Percentiles rank a stretch among this genome's conserved stretches.
Evolutionary conservation across 129 eudicot species (phyloP).

Genomic region (Artemisia argyi): DNA sequence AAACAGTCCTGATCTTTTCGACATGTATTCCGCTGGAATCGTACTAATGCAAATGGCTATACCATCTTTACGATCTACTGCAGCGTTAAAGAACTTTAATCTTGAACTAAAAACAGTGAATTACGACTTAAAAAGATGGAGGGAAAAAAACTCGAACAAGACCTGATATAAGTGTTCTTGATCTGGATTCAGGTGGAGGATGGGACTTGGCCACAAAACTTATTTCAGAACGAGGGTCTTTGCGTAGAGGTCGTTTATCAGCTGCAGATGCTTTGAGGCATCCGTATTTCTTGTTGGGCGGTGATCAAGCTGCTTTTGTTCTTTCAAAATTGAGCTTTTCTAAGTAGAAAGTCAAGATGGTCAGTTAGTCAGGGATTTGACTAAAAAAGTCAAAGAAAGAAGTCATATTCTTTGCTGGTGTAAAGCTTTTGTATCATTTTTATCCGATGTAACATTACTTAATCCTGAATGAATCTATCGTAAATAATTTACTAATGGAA

Average conservation of each 20-base stretch:
- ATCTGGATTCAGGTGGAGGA: constrained; percentile 89
- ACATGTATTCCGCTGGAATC: constrained; percentile 94
- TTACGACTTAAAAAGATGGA: constrained; percentile 82
- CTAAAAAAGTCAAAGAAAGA: constrained; percentile 15
- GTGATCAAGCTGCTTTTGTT: constrained; percentile 97
- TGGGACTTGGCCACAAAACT: constrained; percentile 95
- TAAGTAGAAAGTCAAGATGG: constrained; percentile 40
- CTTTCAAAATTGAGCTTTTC: constrained; percentile 72
- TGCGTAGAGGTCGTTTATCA: constrained; percentile 79
- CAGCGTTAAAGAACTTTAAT: constrained; percentile 90
- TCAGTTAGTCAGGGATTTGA: constrained; percentile 12
- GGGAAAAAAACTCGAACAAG: constrained; percentile 74
- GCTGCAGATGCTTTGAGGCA: constrained; percentile 95
- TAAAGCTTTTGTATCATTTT: no score
- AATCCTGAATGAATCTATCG: no score
- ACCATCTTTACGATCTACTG: constrained; percentile 71
- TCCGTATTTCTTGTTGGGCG: constrained; percentile 95
- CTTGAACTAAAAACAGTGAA: constrained; percentile 66
- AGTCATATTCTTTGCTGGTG: no score
- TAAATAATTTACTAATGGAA: no score
- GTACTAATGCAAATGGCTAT: constrained; percentile 94
- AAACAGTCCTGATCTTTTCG: constrained; percentile 92
- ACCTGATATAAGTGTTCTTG: constrained; percentile 79
- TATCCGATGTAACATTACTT: no score
- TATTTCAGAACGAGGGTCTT: constrained; percentile 79